Conservation (phyloP, 2,329 filamentous ascomycete species). For the Cryphonectria naterciae region DNA sequence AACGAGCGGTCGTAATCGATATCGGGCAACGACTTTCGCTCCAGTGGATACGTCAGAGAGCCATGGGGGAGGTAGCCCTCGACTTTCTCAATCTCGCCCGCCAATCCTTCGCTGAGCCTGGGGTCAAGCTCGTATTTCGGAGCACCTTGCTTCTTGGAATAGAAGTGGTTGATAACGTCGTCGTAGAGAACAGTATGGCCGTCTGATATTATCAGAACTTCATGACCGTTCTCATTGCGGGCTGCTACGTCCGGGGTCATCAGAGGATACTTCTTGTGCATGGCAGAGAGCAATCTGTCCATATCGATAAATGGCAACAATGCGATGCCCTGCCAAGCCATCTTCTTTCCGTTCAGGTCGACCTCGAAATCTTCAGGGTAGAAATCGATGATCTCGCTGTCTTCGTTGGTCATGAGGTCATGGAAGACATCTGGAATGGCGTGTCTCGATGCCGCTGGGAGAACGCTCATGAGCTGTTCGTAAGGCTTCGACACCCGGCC, state of each 20-base stretch:
- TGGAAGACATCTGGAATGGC: slow-evolving; percentile 89
- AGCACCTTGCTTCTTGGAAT: slow-evolving; percentile 80
- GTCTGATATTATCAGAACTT: slow-evolving; percentile 84
- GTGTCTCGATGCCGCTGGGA: slow-evolving; percentile 91
- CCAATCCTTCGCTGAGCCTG: slow-evolving; percentile 73
- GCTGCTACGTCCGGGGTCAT: slow-evolving; percentile 76
- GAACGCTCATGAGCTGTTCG: slow-evolving; percentile 96
- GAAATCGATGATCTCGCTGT: slow-evolving; percentile 95
- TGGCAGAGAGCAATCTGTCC: slow-evolving; percentile 78
- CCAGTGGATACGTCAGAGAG: slow-evolving; percentile 76
- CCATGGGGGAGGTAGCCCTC: slow-evolving; percentile 84
- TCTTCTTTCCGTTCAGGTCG: slow-evolving; percentile 97
- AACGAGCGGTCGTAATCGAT: slow-evolving; percentile 87
- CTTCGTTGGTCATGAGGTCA: slow-evolving; percentile 81
- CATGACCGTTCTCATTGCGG: slow-evolving; percentile 79
- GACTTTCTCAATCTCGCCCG: slow-evolving; percentile 81
- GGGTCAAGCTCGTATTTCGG: slow-evolving; percentile 74
- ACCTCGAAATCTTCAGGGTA: slow-evolving; percentile 94
- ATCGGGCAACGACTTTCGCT: slow-evolving; percentile 71
- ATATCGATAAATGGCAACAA: slow-evolving; percentile 96
- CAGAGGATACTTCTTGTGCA: slow-evolving; percentile 79
- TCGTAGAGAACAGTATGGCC: slow-evolving; percentile 79
- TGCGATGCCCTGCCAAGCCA: slow-evolving; percentile 95
- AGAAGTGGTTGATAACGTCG: slow-evolving; percentile 82
- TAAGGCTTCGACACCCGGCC: slow-evolving; percentile 88